Percentiles rank a stretch among this genome's conserved stretches.
Evolutionary conservation across 2,329 filamentous ascomycete species (phyloP).

Genomic region (Phialocephala sp.): DNA sequence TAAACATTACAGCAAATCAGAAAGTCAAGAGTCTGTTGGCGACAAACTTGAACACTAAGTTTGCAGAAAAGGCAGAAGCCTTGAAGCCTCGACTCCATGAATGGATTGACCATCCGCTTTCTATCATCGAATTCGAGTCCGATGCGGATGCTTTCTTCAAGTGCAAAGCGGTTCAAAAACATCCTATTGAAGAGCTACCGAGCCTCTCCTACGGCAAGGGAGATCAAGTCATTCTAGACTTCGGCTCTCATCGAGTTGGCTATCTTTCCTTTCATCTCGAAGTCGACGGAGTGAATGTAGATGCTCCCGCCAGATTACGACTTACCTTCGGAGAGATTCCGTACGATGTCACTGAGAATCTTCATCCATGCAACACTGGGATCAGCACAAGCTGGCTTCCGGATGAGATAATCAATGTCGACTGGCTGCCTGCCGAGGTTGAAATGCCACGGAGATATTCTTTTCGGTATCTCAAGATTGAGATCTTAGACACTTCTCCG

Average conservation of each 20-base stretch:
- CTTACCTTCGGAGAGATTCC: slow-evolving; percentile 47
- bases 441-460: slow-evolving; percentile 43
- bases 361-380: slow-evolving; percentile 45
- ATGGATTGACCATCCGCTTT: slow-evolving; percentile 27
- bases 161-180: slow-evolving; percentile 27
- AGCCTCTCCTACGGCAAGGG: slow-evolving; percentile 36
- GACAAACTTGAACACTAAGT: slow-evolving; percentile 23
- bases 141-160: slow-evolving; percentile 34
- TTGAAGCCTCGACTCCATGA: slow-evolving; percentile 27
- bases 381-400: slow-evolving; percentile 48
- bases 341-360: slow-evolving; percentile 45
- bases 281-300: slow-evolving; percentile 42
- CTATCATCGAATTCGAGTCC: slow-evolving; percentile 35
- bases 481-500: slow-evolving; percentile 45
- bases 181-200: slow-evolving; percentile 25
- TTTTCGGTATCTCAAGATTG: slow-evolving; percentile 45
- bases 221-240: slow-evolving; percentile 44
- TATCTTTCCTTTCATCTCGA: slow-evolving; percentile 42
- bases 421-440: slow-evolving; percentile 42
- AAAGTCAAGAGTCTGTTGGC: slow-evolving; percentile 26
- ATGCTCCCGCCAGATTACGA: slow-evolving; percentile 45
- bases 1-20: slow-evolving; percentile 29
- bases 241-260: slow-evolving; percentile 44
- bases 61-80: slow-evolving; percentile 24
- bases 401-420: slow-evolving; percentile 46